Conservation (phyloP, 2,329 filamentous ascomycete species). For the Curvularia sp. region DNA sequence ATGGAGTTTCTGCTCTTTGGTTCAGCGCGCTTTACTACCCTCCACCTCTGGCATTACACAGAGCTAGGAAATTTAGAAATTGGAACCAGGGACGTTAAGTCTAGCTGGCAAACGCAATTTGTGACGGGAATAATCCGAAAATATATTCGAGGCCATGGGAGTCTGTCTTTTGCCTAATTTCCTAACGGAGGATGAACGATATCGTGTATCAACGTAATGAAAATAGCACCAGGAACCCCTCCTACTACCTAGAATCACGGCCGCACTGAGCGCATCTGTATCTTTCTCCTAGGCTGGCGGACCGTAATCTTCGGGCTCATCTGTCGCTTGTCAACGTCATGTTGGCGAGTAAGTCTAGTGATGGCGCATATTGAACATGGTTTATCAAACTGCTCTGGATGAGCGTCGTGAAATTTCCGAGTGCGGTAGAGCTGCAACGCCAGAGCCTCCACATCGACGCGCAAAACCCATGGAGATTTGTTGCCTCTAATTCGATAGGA, state of each 20-base stretch:
- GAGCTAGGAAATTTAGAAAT: too few relatives aligned
- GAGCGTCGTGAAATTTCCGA: slow-evolving; percentile 37
- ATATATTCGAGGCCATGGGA: neutral
- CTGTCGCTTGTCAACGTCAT: slow-evolving; percentile 1
- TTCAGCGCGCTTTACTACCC: neutral
- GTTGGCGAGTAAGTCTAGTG: slow-evolving; percentile 15
- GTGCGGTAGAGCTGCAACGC: slow-evolving; percentile 42
- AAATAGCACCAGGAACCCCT: neutral
- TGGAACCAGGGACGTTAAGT: neutral
- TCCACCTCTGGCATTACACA: neutral
- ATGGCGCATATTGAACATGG: slow-evolving; percentile 37
- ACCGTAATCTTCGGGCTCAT: neutral
- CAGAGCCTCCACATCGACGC: slow-evolving; percentile 42
- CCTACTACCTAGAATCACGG: neutral
- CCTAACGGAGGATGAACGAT: neutral
- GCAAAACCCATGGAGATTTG: slow-evolving; percentile 35
- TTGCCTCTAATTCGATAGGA: slow-evolving; percentile 28
- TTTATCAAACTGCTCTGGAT: slow-evolving; percentile 31
- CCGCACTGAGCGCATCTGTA: slow-evolving; percentile 1
- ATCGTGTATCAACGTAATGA: neutral
- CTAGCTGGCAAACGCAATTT: neutral
- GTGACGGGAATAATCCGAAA: neutral
- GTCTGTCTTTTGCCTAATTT: neutral
- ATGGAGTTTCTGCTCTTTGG: neutral
- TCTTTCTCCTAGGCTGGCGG: slow-evolving; percentile 4